Evolutionary conservation across 192 early-diverging fungal genomes (phyloP).

Genomic region (Backusella tarrabulga): DNA sequence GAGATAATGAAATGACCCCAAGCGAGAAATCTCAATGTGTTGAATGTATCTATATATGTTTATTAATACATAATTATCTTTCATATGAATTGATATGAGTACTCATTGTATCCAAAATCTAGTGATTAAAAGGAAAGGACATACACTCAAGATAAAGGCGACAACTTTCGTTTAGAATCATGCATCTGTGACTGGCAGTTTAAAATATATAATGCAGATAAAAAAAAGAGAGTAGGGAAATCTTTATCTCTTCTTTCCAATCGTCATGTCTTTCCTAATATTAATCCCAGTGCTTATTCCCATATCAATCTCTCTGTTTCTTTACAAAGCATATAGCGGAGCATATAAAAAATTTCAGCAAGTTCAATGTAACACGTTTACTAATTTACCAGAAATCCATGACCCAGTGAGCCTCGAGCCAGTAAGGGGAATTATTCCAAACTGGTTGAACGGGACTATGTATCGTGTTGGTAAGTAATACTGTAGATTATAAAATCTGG

Average conservation of each 20-base stretch:
- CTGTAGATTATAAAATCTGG: not conserved
- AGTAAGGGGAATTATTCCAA: slow-evolving; percentile 43
- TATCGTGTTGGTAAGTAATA: slow-evolving; percentile 42
- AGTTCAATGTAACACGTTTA: not conserved
- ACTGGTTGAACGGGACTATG: slow-evolving; percentile 52
- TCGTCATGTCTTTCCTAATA: not conserved
- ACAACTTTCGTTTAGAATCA: not conserved
- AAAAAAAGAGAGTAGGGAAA: not conserved
- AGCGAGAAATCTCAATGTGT: too few relatives aligned
- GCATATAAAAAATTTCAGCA: not conserved
- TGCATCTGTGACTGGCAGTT: not conserved
- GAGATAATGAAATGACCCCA: too few relatives aligned
- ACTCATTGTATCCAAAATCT: not conserved
- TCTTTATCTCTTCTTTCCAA: not conserved
- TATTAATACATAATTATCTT: too few relatives aligned
- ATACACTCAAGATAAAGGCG: not conserved
- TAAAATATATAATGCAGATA: not conserved
- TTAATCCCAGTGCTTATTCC: not conserved
- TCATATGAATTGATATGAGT: too few relatives aligned
- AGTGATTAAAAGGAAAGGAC: not conserved
- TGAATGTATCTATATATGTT: too few relatives aligned
- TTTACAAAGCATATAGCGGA: not conserved
- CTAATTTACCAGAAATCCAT: slow-evolving; percentile 37
- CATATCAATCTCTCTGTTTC: not conserved
- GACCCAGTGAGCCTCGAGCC: slow-evolving; percentile 21